These are phyloP conservation scores for Sonneratia alba DNA, from an alignment of 345 rosid genomes.

Conservation along the genomic window DNA sequence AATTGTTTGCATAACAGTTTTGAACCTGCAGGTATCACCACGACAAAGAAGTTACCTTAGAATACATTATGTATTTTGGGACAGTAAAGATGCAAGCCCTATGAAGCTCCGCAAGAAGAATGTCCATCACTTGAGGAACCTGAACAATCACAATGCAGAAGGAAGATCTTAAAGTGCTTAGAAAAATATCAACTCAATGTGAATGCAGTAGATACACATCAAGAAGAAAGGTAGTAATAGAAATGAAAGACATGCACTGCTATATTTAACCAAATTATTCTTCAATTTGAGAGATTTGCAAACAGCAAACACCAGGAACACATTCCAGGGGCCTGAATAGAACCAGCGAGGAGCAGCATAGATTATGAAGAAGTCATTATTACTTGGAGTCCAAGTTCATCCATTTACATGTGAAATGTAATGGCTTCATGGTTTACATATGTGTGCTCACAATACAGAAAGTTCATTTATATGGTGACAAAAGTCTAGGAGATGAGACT, in stretches of 20 bases:
- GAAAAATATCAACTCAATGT: not conserved
- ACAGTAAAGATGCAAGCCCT: conserved; percentile 79
- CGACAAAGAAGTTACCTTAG: conserved; percentile 40
- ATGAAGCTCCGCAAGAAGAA: conserved; percentile 82
- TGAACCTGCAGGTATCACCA: not conserved
- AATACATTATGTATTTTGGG: conserved; percentile 67
- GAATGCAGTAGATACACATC: not conserved
- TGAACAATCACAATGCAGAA: conserved; percentile 13
- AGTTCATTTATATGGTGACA: not conserved
- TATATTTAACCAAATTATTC: not conserved
- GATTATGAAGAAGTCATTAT: not conserved
- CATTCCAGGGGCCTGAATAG: not conserved
- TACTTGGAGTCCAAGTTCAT: not conserved
- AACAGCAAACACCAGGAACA: not conserved
- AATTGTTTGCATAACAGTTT: not conserved
- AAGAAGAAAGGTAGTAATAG: not conserved
- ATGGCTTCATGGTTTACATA: not conserved
- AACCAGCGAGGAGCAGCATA: not conserved
- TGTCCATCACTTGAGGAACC: conserved; percentile 74
- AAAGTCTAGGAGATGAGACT: not conserved
- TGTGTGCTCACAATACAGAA: not conserved
- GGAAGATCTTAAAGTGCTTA: not conserved
- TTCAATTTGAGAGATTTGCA: not conserved
- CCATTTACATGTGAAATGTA: not conserved
- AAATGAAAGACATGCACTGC: not conserved